Percentiles rank a stretch among this genome's conserved stretches.
These are phyloP conservation scores for Candida ficus DNA, from an alignment of 805 yeast species.

Conservation along the genomic window DNA sequence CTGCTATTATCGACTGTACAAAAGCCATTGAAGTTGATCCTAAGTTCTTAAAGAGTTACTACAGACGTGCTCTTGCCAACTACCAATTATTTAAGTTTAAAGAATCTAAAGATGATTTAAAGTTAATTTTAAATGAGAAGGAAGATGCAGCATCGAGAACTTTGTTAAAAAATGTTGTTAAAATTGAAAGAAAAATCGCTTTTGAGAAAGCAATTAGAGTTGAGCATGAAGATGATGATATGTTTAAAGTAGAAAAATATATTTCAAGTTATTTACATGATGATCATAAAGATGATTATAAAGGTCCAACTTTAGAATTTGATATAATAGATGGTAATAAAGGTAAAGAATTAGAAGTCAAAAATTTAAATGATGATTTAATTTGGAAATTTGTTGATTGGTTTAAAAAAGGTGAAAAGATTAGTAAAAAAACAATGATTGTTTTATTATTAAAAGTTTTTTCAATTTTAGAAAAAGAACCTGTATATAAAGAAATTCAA, in stretches of 20 bases:
- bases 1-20: constrained; percentile 75
- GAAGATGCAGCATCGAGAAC: constrained; percentile 61
- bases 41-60: constrained; percentile 70
- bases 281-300: constrained; percentile 45
- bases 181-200: constrained; percentile 63
- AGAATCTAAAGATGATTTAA: constrained; percentile 68
- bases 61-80: constrained; percentile 79
- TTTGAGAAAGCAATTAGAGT: constrained; percentile 85
- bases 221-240: constrained; percentile 53
- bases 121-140: constrained; percentile 49
- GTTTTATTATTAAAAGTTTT: constrained; percentile 74
- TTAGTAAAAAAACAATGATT: constrained; percentile 80
- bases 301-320: constrained; percentile 52
- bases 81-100: constrained; percentile 72
- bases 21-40: constrained; percentile 65
- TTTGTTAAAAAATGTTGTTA: constrained; percentile 57
- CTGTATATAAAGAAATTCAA: constrained; percentile 68
- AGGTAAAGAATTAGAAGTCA: constrained; percentile 9
- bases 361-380: constrained; percentile 45
- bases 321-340: constrained; percentile 21
- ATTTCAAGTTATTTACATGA: constrained; percentile 2
- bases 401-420: constrained; percentile 67
- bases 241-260: constrained; percentile 21
- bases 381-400: constrained; percentile 58
- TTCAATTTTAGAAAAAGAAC: constrained; percentile 57